Evolutionary conservation across 2,329 filamentous ascomycete species (phyloP).

Genomic region (Colletotrichum coccodes): DNA sequence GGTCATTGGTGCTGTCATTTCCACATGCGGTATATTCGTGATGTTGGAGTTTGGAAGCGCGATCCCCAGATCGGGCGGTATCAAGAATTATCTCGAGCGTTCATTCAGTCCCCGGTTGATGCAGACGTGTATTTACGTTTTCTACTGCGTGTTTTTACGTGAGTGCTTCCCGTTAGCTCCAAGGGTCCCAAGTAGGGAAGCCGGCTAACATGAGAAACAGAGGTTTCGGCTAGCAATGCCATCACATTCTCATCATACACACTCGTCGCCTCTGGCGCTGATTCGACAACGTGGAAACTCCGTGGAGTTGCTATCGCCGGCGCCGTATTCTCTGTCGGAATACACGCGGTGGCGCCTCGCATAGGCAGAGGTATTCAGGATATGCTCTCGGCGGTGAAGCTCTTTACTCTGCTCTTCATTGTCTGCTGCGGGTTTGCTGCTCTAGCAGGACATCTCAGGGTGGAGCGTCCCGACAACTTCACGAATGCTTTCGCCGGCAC

Average conservation of each 20-base stretch:
- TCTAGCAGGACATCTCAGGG: slow-evolving; percentile 16
- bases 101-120: slow-evolving; percentile 35
- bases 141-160: slow-evolving; percentile 37
- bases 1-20: slow-evolving; percentile 37
- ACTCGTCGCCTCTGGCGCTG: slow-evolving; percentile 14
- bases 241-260: slow-evolving; percentile 29
- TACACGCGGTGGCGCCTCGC: slow-evolving; percentile 23
- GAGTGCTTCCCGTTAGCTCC: neutral
- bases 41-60: slow-evolving; percentile 38
- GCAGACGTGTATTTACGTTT: slow-evolving; percentile 38
- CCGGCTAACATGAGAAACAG: neutral
- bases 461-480: slow-evolving; percentile 18
- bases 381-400: slow-evolving; percentile 22
- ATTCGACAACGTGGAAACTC: slow-evolving; percentile 23
- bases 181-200: no score
- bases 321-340: slow-evolving; percentile 22
- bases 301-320: slow-evolving; percentile 24
- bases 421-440: slow-evolving; percentile 31
- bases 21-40: slow-evolving; percentile 36
- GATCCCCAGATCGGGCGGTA: slow-evolving; percentile 34
- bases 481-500: slow-evolving; percentile 23
- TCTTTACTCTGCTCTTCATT: slow-evolving; percentile 26
- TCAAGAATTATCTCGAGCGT: slow-evolving; percentile 39
- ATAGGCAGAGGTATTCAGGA: slow-evolving; percentile 20
- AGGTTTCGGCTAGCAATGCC: slow-evolving; percentile 30